Conservation (phyloP, 1,284 basidiomycete species). For the Malassezia dermatis region DNA sequence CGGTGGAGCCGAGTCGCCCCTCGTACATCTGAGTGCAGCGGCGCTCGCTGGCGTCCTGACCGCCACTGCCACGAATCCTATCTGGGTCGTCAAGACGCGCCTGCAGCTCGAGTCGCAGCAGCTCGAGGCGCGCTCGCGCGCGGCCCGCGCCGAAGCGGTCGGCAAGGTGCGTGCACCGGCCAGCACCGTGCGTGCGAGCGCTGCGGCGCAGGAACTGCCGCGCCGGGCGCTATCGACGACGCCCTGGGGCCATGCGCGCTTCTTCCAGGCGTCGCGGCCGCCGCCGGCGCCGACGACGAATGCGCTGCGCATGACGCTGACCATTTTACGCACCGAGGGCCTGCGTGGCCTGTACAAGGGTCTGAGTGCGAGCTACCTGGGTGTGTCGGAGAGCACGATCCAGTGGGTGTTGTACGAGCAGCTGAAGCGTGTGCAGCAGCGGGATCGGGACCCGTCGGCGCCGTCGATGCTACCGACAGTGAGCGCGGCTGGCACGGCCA, state of each 20-base stretch:
- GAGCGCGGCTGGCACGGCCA: conserved; percentile 82
- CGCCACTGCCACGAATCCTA: conserved; percentile 84
- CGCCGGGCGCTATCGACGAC: conserved; percentile 1
- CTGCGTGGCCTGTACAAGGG: conserved; percentile 85
- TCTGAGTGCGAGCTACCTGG: conserved; percentile 83
- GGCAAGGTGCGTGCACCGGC: background rate
- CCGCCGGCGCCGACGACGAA: conserved; percentile 50
- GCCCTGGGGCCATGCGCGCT: conserved; percentile 12
- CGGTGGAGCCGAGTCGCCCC: conserved; percentile 65
- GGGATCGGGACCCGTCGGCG: background rate
- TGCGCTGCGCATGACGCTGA: conserved; percentile 58
- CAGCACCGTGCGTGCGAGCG: background rate
- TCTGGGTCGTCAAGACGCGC: conserved; percentile 97
- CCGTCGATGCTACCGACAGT: conserved; percentile 63
- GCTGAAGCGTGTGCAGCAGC: conserved; percentile 55
- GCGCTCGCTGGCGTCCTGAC: conserved; percentile 71
- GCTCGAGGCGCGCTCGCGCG: conserved; percentile 5
- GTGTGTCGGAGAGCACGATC: conserved; percentile 90
- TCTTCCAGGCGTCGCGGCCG: conserved; percentile 28
- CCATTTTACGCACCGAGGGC: conserved; percentile 71
- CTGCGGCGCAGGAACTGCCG: background rate
- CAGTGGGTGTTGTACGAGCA: conserved; percentile 95
- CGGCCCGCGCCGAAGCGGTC: conserved; percentile 1
- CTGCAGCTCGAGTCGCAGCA: conserved; percentile 58
- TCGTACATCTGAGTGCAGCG: conserved; percentile 76